phyloP scores from a whole-genome alignment of 108 stramenopile species.

The Nitzschia putrida region DNA sequence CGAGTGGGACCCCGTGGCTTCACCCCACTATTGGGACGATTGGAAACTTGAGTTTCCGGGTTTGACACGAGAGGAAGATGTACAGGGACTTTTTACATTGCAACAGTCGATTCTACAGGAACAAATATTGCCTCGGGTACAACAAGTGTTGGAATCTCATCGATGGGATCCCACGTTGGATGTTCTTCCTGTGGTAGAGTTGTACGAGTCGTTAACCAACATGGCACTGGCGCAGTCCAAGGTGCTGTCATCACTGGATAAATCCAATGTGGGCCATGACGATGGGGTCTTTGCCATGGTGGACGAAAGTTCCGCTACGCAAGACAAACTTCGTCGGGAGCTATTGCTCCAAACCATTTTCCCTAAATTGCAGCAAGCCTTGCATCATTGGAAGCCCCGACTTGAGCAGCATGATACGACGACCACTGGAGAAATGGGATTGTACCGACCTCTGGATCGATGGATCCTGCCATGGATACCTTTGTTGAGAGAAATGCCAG shows the following conservation, averaged over 20 bases:
- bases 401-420: not conserved
- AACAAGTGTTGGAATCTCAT: constrained; percentile 57
- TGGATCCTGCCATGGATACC: constrained; percentile 86
- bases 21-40: not conserved
- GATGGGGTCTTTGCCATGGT: constrained; percentile 2
- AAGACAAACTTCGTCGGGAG: constrained; percentile 22
- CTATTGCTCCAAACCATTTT: constrained; percentile 39
- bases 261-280: not conserved
- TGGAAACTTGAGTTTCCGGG: not conserved
- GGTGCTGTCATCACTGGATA: not conserved
- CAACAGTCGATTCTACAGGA: constrained; percentile 50
- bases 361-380: constrained; percentile 51
- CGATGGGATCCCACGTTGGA: constrained; percentile 66
- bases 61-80: constrained; percentile 18
- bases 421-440: not conserved
- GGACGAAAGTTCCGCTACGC: not conserved
- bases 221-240: not conserved
- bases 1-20: constrained; percentile 53
- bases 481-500: constrained; percentile 54
- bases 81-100: constrained; percentile 8
- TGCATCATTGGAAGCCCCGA: constrained; percentile 58
- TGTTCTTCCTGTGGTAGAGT: constrained; percentile 44
- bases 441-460: constrained; percentile 52
- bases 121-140: constrained; percentile 60
- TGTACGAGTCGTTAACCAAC: constrained; percentile 59